A percentile compares a stretch with the other conserved stretches of the same genome.
phyloP scores from a whole-genome alignment of 805 yeast species.

The Candida sakaeoensis region DNA sequence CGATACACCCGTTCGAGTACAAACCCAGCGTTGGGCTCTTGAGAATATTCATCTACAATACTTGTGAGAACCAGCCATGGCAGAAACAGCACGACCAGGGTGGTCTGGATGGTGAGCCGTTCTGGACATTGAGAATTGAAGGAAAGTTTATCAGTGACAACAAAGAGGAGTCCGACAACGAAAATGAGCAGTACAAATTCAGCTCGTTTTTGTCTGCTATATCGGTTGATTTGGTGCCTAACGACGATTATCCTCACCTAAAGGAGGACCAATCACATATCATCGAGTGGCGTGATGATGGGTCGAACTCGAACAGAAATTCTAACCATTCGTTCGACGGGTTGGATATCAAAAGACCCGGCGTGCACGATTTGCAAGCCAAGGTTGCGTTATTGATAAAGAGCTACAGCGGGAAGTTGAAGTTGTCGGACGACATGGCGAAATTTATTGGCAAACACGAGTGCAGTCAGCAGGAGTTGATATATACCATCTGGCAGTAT shows the following conservation, averaged over 20 bases:
- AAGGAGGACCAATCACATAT: constrained; percentile 32
- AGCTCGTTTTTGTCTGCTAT: constrained; percentile 80
- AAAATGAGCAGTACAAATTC: constrained; percentile 46
- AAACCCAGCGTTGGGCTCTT: constrained; percentile 54
- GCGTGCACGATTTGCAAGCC: constrained; percentile 52
- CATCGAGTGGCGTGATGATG: constrained; percentile 88
- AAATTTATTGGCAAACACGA: constrained; percentile 71
- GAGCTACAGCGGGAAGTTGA: constrained; percentile 60
- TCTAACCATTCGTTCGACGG: constrained; percentile 62
- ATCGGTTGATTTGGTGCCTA: constrained; percentile 65
- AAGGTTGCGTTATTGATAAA: constrained; percentile 73
- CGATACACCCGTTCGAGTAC: constrained; percentile 33
- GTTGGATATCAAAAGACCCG: constrained; percentile 78
- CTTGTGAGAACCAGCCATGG: constrained; percentile 89
- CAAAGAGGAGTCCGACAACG: constrained; percentile 5
- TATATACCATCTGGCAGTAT: constrained; percentile 78
- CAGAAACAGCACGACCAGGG: constrained; percentile 30
- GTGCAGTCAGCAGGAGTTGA: constrained; percentile 82
- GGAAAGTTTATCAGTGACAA: constrained; percentile 67
- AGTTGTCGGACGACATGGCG: constrained; percentile 61
- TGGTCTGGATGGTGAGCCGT: constrained; percentile 36
- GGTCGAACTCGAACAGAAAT: constrained; percentile 16
- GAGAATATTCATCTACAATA: constrained; percentile 79
- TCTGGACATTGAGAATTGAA: constrained; percentile 87
- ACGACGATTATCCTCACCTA: constrained; percentile 33